Percentiles rank a stretch among this genome's conserved stretches.
These are phyloP conservation scores for Lachancea cidri DNA, from an alignment of 805 yeast genomes.

Conservation along the genomic window DNA sequence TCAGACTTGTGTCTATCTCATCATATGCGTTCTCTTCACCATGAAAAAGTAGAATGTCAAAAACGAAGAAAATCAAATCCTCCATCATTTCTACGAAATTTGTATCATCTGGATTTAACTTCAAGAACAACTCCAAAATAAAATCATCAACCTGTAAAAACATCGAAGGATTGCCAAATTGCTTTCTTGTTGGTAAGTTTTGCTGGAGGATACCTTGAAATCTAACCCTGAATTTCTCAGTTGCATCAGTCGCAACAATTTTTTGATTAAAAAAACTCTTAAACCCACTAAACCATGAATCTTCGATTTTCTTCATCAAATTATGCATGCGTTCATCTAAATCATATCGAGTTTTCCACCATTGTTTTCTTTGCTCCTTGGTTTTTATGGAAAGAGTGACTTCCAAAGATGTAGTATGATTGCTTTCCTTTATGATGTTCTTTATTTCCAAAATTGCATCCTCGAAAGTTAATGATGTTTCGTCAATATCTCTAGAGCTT, in stretches of 20 bases:
- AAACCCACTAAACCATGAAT: conserved; percentile 75
- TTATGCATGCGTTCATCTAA: conserved; percentile 53
- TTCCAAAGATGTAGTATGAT: conserved; percentile 50
- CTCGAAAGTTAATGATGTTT: conserved; percentile 37
- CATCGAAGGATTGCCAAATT: conserved; percentile 19
- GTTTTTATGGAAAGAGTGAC: conserved; percentile 49
- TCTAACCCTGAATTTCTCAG: conserved; percentile 33
- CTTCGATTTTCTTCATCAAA: conserved; percentile 55
- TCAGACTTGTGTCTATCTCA: conserved; percentile 54
- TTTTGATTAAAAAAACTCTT: conserved; percentile 49
- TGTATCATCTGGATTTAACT: conserved; percentile 34
- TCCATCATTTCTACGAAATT: conserved; percentile 41
- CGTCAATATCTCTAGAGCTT: conserved; percentile 41
- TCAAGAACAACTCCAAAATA: conserved; percentile 47
- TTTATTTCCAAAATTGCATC: conserved; percentile 44
- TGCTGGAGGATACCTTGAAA: conserved; percentile 40
- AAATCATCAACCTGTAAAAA: conserved; percentile 39
- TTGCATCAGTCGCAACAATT: conserved; percentile 22
- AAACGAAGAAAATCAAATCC: conserved; percentile 56
- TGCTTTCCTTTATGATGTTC: conserved; percentile 55
- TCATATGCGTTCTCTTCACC: conserved; percentile 65
- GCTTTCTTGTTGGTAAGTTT: conserved; percentile 45
- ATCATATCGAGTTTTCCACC: conserved; percentile 72
- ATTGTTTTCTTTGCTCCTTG: conserved; percentile 53
- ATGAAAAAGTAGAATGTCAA: conserved; percentile 55